Evolutionary conservation across 352 stramenopile genomes (phyloP).

Genomic region (Pythium coloratum): DNA sequence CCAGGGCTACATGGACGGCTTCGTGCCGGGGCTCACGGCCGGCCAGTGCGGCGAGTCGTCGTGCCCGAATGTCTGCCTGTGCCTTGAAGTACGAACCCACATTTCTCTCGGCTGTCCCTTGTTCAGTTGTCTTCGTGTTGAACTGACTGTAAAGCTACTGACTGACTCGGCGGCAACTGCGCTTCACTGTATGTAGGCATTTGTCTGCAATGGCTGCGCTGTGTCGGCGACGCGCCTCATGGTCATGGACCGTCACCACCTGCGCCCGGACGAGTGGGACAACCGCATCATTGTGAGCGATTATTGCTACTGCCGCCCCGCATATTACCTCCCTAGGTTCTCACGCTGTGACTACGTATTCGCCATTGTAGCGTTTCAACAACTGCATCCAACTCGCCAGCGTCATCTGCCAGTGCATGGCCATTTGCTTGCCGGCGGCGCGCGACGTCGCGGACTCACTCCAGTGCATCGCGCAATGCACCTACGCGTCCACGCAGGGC

Average conservation of each 20-base stretch:
- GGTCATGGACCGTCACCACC: constrained; percentile 89
- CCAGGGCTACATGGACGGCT: constrained; percentile 91
- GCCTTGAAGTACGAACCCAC: constrained; percentile 61
- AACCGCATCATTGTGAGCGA: constrained; percentile 88
- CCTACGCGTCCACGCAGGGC: constrained; percentile 89
- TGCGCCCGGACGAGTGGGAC: constrained; percentile 93
- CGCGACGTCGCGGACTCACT: constrained; percentile 78
- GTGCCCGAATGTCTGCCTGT: constrained; percentile 91
- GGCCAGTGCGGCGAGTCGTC: constrained; percentile 84
- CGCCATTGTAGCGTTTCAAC: constrained; percentile 73
- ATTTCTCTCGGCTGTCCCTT: neutral
- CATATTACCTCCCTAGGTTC: neutral
- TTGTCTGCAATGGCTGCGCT: constrained; percentile 86
- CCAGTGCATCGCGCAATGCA: constrained; percentile 89
- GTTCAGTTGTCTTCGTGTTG: neutral
- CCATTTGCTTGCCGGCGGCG: constrained; percentile 70
- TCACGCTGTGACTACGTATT: neutral
- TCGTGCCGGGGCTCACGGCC: constrained; percentile 85
- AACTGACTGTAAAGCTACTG: neutral
- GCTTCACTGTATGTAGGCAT: constrained; percentile 39
- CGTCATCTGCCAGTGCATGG: constrained; percentile 74
- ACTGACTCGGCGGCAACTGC: neutral
- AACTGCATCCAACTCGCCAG: constrained; percentile 90
- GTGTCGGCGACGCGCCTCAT: constrained; percentile 89
- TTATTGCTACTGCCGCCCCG: too few species aligned